Conservation (phyloP, 2,329 filamentous ascomycete genomes). For the Apiospora aurea region DNA sequence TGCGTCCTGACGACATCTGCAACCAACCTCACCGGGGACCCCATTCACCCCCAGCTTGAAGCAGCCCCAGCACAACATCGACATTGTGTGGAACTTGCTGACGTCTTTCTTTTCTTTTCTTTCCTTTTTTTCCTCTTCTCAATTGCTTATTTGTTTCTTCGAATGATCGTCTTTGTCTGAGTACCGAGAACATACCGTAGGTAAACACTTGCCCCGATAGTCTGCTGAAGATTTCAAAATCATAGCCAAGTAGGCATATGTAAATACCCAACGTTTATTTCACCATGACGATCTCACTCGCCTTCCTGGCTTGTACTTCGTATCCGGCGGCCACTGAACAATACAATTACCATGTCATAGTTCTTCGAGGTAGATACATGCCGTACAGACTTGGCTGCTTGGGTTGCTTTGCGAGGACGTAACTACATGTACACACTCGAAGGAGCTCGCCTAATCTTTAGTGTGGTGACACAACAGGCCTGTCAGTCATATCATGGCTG, state of each 20-base stretch:
- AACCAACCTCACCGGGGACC: neutral
- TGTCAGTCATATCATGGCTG: constrained; percentile 15
- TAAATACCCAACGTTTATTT: neutral
- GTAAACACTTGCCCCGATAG: neutral
- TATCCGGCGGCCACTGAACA: neutral
- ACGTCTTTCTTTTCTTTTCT: neutral
- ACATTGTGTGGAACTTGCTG: neutral
- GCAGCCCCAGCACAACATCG: neutral
- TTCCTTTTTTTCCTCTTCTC: neutral
- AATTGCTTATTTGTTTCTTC: neutral
- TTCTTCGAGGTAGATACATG: neutral
- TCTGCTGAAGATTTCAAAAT: neutral
- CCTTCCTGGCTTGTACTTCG: neutral
- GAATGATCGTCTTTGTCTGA: neutral
- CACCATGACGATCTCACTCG: neutral
- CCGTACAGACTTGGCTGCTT: neutral
- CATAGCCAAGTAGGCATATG: neutral
- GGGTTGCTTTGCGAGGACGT: neutral
- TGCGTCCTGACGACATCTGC: constrained; percentile 7
- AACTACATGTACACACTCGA: neutral
- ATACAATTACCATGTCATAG: neutral
- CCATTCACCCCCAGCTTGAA: neutral
- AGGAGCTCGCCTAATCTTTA: constrained; percentile 15
- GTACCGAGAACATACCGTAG: neutral
- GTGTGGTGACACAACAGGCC: constrained; percentile 12